Evolutionary conservation across 176 grass and related monocot species (phyloP), one percentile per base, ranked within the genome.

Genomic region (Triticum turgidum): DNA sequence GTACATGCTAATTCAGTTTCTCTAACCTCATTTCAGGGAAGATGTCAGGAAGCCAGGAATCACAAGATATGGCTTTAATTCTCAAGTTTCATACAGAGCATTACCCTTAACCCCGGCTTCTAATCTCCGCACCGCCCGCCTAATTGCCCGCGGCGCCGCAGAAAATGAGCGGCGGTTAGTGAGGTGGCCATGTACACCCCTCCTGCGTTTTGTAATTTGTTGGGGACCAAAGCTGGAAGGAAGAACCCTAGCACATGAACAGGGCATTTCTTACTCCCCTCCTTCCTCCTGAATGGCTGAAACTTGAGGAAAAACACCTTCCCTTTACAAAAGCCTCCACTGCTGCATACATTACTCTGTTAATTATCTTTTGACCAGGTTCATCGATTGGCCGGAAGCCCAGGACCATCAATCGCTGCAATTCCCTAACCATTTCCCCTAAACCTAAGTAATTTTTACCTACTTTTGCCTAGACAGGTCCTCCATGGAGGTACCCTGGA

Each of bases 211-310:
- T 66, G 80, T 79, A 66, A 84, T 56, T 12, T 66, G 80, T 73
- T 59, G 89, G 77, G 84, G 89, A 83, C 89, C 80, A 90, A 65
- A 59, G 20, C 7, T 59, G 56, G 18, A 59, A 8, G 56, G 0
- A 59, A 59, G 56, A 90, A 79, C 44, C 54, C 64, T 79, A 58
- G 27, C 22, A 51, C 80, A 37, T 85, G 83, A 66, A 77, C 47
- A 80, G 3, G 59, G 21, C 61, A 68, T 56, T 87, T 73, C 69
- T 59, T 83, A 83, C 67, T 73, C 71, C 45, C 12, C 25, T 82
- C 70, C n/a, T 76, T 82, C 59, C 56, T 20, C 75, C 77, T 80
- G 41, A 90, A 82, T 69, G 76, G 59, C 42, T 33, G 62, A 75
- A 84, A 75, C 59, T 75, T 67, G 85, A 5, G 44, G 8, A 41